Evolutionary conservation across 805 yeast genomes (phyloP), one percentile per base, ranked within the genome.

Genomic region (Ogataea naganishii): DNA sequence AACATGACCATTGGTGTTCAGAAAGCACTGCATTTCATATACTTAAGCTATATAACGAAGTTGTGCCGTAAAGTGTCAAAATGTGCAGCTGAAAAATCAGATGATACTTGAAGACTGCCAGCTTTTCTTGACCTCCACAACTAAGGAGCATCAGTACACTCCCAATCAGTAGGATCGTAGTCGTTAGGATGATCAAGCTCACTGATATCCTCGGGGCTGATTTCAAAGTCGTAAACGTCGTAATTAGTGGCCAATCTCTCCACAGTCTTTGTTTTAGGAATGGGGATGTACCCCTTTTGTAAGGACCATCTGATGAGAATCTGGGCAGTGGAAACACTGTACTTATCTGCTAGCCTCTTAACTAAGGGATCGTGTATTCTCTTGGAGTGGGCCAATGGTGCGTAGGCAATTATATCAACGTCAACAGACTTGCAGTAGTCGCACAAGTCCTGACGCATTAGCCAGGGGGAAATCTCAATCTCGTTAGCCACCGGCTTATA

Each of bases 381-480:
- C 26, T 50, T 47, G 7, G 89, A 84, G 38, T 72, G 75, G 3
- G 59, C 55, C 43, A 86, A 66, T 6, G 96, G 95, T 6, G 92
- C 75, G 56, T 70, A 86, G 1, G 94, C 88, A 49, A 81, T 84
- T 8, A 79, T 70, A 5, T 62, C 56, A 23, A 86, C 69, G 26
- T 64, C 73, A 34, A 76, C 54, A 11, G 62, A 46, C 19, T 63
- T 60, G 48, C 81, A 75, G 53, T 59, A 80, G 31, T 74, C 68
- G 14, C 80, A 72, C 34, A 84, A 61, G 30, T 76, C 75, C 31
- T 64, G 56, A 43, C 80, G 63, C 58, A 79, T 82, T 44, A 79
- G 62, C 88, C 92, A 82, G 14, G 92, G 95, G 36, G 84, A 82
- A 30, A 83, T 66, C 53, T 83, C 95, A 46, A 84, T 71, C 51